Percentiles rank a stretch among this genome's conserved stretches.
phyloP scores from a whole-genome alignment of 805 yeast genomes.

The Lachancea lanzarotensis region DNA sequence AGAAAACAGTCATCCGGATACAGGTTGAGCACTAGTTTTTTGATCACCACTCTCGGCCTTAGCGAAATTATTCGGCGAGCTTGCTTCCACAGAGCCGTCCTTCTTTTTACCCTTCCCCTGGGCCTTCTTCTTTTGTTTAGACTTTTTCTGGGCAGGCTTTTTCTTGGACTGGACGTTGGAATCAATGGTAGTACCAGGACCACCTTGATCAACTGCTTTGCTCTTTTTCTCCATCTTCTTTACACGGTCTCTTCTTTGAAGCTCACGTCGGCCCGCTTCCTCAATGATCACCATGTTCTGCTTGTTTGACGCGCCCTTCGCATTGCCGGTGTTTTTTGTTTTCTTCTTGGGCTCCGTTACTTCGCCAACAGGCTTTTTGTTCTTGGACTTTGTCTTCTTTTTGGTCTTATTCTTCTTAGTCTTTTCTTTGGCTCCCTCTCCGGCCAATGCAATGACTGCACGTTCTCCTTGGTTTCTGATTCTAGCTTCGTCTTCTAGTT shows the following conservation, averaged over 20 bases:
- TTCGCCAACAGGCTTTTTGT: conserved; percentile 10
- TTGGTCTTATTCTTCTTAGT: conserved; percentile 18
- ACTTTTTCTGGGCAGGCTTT: not conserved
- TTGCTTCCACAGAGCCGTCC: not conserved
- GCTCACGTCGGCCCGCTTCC: conserved; percentile 29
- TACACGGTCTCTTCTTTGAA: conserved; percentile 23
- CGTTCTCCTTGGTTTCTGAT: conserved; percentile 19
- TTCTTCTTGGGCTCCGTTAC: conserved; percentile 11
- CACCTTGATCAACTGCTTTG: not conserved
- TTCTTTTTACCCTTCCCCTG: not conserved
- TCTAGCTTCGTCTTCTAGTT: conserved; percentile 14
- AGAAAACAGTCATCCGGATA: not conserved
- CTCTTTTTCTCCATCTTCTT: conserved; percentile 15
- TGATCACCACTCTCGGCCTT: not conserved
- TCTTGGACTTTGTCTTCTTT: conserved; percentile 15
- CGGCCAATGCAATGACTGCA: conserved; percentile 26
- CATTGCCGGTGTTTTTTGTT: conserved; percentile 3
- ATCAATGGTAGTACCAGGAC: not conserved
- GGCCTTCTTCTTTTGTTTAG: not conserved
- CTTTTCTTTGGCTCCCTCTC: conserved; percentile 16
- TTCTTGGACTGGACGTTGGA: not conserved
- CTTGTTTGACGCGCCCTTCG: conserved; percentile 9
- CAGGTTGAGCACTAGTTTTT: not conserved
- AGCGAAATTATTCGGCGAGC: not conserved
- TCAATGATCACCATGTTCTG: conserved; percentile 28